These are phyloP conservation scores for Ehretia macrophylla DNA, from an alignment of 257 asterid species.

Conservation along the genomic window DNA sequence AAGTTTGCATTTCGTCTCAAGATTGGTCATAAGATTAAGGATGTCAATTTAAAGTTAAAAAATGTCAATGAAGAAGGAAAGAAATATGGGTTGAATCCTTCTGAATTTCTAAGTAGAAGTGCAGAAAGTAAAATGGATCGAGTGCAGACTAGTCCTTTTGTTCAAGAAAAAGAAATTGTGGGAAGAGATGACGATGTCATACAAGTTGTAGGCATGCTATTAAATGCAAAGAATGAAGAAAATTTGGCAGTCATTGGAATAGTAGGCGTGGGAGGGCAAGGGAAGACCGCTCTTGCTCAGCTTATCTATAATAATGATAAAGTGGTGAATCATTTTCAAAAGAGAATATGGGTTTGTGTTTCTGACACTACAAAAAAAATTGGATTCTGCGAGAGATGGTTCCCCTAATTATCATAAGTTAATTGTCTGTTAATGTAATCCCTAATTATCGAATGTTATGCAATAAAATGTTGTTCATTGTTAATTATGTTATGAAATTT, in stretches of 20 bases:
- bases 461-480: too few species aligned
- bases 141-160: background rate
- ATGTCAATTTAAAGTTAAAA: too few species aligned
- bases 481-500: too few species aligned
- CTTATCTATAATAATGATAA: background rate
- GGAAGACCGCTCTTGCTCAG: background rate
- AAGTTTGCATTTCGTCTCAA: background rate
- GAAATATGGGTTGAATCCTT: background rate
- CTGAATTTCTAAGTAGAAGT: background rate
- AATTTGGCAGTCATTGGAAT: background rate
- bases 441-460: too few species aligned
- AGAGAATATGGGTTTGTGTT: background rate
- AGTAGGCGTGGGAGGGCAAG: background rate
- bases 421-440: too few species aligned
- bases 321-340: background rate
- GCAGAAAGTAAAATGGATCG: background rate
- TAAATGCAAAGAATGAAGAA: constrained; percentile 9
- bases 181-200: background rate
- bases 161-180: background rate
- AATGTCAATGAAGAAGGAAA: background rate
- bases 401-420: too few species aligned
- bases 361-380: too few species aligned
- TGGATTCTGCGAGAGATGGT: too few species aligned
- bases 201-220: background rate
- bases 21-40: background rate